phyloP scores from a whole-genome alignment of 805 yeast species.

The Kluyveromyces aestuarii region DNA sequence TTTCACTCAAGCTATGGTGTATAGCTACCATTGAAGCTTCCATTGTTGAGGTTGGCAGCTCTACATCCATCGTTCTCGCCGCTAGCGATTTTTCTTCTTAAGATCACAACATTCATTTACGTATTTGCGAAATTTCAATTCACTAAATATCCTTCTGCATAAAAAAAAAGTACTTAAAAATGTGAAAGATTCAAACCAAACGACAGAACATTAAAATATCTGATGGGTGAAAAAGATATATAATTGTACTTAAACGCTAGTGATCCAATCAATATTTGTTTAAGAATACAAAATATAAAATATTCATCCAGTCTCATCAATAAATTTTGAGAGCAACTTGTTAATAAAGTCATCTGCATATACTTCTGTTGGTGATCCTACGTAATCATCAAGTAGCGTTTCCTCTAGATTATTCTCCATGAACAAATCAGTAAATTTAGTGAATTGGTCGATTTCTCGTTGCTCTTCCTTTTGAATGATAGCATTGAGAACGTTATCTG shows the following conservation, averaged over 20 bases:
- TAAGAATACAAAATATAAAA: no score
- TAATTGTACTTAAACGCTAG: no score
- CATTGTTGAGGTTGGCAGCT: background rate
- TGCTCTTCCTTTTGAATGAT: background rate
- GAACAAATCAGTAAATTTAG: constrained; percentile 1
- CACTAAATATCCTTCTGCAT: no score
- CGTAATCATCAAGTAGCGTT: background rate
- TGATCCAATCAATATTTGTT: no score
- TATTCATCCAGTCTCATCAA: background rate
- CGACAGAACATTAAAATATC: no score
- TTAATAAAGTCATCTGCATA: background rate
- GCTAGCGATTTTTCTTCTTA: no score
- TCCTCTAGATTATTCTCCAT: constrained; percentile 1
- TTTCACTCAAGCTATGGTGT: background rate
- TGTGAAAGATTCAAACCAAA: no score
- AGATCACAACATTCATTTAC: no score
- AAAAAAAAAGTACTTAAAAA: no score
- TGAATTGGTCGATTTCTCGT: constrained; percentile 1
- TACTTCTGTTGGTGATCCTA: background rate
- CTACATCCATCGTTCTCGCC: background rate
- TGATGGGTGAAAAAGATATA: no score
- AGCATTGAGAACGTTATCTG: constrained; percentile 5
- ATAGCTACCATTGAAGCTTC: background rate
- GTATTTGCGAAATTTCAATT: no score
- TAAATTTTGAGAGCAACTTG: background rate